These are phyloP conservation scores for Inga leiocalycina DNA, from an alignment of 306 rosid species.

Conservation along the genomic window DNA sequence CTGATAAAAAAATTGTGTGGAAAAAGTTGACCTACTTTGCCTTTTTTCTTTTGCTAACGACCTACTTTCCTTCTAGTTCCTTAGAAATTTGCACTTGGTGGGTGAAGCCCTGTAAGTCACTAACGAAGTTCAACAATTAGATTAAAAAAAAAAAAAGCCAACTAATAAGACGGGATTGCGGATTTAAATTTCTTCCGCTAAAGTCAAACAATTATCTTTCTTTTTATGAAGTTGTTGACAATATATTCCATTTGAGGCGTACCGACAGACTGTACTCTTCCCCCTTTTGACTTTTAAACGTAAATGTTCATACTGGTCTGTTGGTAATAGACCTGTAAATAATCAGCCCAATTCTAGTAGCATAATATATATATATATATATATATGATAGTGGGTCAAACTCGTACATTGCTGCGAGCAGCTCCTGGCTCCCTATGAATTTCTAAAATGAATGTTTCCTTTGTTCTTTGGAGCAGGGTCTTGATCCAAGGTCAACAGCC, in stretches of 20 bases:
- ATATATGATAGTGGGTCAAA: not conserved
- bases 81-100: not conserved
- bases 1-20: not conserved
- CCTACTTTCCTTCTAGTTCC: not conserved
- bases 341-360: not conserved
- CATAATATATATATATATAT: no score
- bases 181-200: conserved; percentile 14
- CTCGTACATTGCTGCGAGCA: not conserved
- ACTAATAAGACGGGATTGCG: conserved; percentile 22
- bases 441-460: not conserved
- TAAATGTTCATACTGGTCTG: not conserved
- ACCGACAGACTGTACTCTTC: not conserved
- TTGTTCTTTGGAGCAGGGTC: conserved; percentile 55
- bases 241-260: not conserved
- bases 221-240: not conserved
- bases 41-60: not conserved
- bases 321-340: not conserved
- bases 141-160: conserved; percentile 31
- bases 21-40: conserved; percentile 10
- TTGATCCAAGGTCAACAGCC: conserved; percentile 86
- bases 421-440: not conserved
- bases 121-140: conserved; percentile 10
- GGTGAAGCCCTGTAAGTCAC: not conserved
- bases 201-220: conserved; percentile 32
- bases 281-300: not conserved